phyloP scores from a whole-genome alignment of 73 alveolate genomes.

The Tetrahymena malaccensis region DNA sequence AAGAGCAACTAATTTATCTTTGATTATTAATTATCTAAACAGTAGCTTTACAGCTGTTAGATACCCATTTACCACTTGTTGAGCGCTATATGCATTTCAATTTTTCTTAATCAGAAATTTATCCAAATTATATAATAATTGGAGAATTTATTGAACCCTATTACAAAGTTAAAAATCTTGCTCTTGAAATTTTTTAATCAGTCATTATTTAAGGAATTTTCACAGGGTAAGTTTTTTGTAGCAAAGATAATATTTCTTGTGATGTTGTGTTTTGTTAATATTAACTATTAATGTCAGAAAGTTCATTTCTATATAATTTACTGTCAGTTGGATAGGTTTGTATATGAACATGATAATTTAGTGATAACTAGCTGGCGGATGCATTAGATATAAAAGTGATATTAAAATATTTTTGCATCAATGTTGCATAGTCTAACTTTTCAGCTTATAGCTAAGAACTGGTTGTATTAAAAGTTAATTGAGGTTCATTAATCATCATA shows the following conservation, averaged over 20 bases:
- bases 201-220: neutral
- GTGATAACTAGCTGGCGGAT: neutral
- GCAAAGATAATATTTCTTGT: neutral
- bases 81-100: neutral
- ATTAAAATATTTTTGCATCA: neutral
- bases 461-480: neutral
- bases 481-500: neutral
- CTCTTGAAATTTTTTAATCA: neutral
- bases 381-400: neutral
- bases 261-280: neutral
- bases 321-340: neutral
- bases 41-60: neutral
- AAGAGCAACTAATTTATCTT: neutral
- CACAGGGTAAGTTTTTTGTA: neutral
- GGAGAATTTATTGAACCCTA: neutral
- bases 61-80: neutral
- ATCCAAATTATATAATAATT: neutral
- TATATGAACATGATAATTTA: neutral
- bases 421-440: neutral
- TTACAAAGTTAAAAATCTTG: neutral
- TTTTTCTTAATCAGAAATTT: neutral
- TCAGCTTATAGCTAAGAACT: neutral
- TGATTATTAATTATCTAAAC: neutral
- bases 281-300: neutral
- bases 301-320: neutral